phyloP scores from a whole-genome alignment of 495 filamentous ascomycete genomes.

The Parachaetomium inaequale region DNA sequence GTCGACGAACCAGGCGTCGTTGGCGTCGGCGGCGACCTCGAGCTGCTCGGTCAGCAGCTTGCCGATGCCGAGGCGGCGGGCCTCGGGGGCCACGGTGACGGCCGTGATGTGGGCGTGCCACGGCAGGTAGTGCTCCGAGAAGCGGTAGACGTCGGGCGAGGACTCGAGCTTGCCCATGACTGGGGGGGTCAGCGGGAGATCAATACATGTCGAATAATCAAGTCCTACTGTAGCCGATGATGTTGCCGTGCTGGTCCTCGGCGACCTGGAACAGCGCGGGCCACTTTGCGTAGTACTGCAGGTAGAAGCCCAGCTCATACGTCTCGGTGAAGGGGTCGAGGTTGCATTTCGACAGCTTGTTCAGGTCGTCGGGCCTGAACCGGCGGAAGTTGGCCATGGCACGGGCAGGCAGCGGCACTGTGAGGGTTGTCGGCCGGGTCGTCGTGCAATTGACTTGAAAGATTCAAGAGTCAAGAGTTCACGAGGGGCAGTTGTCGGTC shows the following conservation, averaged over 20 bases:
- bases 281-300: constrained; percentile 93
- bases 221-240: constrained; percentile 87
- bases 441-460: background rate
- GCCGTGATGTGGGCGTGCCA: constrained; percentile 99
- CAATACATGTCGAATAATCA: background rate
- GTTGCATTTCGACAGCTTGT: constrained; percentile 74
- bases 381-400: constrained; percentile 47
- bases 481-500: no score
- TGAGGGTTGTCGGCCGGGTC: background rate
- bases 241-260: constrained; percentile 72
- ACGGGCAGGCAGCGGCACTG: background rate
- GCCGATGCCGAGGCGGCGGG: constrained; percentile 80
- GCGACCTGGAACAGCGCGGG: constrained; percentile 86
- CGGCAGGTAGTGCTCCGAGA: constrained; percentile 82
- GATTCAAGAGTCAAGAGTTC: background rate
- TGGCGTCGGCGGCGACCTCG: constrained; percentile 73
- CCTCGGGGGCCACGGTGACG: constrained; percentile 83
- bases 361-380: constrained; percentile 45
- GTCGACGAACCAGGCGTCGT: constrained; percentile 91
- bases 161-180: constrained; percentile 97
- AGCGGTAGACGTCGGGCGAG: constrained; percentile 65
- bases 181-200: constrained; percentile 32
- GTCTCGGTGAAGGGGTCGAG: constrained; percentile 95
- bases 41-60: constrained; percentile 72
- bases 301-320: constrained; percentile 91